Evolutionary conservation across 2,329 filamentous ascomycete species (phyloP).

Genomic region (Aspergillus vadensis): DNA sequence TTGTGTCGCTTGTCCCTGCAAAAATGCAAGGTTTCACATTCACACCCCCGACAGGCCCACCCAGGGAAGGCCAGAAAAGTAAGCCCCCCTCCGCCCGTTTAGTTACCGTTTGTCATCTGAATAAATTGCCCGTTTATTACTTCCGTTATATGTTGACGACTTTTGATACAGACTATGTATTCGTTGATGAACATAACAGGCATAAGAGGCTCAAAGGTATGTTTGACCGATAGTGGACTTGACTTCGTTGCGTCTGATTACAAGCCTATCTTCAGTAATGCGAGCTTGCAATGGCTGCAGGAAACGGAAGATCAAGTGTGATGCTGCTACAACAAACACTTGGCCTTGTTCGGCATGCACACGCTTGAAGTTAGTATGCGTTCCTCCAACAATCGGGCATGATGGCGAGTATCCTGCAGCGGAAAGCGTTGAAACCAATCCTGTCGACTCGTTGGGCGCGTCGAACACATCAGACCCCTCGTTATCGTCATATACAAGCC

Average conservation of each 20-base stretch:
- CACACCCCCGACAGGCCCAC: slow-evolving; percentile 64
- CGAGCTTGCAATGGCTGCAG: slow-evolving; percentile 94
- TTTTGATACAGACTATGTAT: slow-evolving; percentile 81
- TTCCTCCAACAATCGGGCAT: slow-evolving; percentile 80
- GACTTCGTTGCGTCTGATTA: slow-evolving; percentile 9
- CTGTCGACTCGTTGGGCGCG: slow-evolving; percentile 22
- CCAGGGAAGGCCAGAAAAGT: slow-evolving; percentile 83
- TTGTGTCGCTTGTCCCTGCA: slow-evolving; percentile 45
- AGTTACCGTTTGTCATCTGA: too few relatives aligned
- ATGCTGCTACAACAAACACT: slow-evolving; percentile 93
- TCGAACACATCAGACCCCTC: slow-evolving; percentile 50
- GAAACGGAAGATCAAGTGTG: slow-evolving; percentile 95
- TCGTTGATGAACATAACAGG: slow-evolving; percentile 97
- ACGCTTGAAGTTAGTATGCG: slow-evolving; percentile 87
- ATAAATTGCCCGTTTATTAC: too few relatives aligned
- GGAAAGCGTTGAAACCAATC: slow-evolving; percentile 30
- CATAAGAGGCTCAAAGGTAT: slow-evolving; percentile 94
- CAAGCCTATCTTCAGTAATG: slow-evolving; percentile 68
- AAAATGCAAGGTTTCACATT: slow-evolving; percentile 74
- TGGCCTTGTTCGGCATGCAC: slow-evolving; percentile 97
- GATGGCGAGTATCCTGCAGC: slow-evolving; percentile 56
- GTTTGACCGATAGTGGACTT: slow-evolving; percentile 18
- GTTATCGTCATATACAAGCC: slow-evolving; percentile 57
- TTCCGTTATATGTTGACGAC: neutral
- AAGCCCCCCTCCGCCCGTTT: slow-evolving; percentile 40